Base-by-base conservation (phyloP, 768 basidiomycete genomes). In the Rhodosporidiobolus sp. region DNA sequence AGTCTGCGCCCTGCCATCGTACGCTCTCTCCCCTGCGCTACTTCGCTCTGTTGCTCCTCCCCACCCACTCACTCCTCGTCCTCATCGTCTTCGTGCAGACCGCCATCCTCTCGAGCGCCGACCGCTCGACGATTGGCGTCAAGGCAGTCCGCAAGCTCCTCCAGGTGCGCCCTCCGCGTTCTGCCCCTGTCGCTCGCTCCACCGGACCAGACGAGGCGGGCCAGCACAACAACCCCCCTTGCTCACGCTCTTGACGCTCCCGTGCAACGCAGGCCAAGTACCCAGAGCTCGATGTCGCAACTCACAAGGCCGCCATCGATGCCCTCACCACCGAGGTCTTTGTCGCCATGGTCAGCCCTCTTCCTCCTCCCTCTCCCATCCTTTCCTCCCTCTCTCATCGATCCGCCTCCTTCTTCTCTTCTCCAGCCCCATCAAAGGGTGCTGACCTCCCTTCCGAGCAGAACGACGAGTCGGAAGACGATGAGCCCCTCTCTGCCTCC, bases 291-390 rank as follows among this genome's bases (percentile, higher is more conserved):
- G 71, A 72, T 28, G 57, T 72, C 62, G 55, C 59, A 45, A 28
- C 30, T 3, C 52, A 72, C 66, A 72, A 72, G 63, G 38, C 32
- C 12, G 66, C 34, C 56, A 72, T 72, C n/a, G 71, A 72, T n/a
- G 62, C 24, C n/a, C 12, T 72, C 19, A 72, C 63, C 26, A 55
- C 48, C 4, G 28, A 57, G 12, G 50, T 72, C 52, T 72, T 64
- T 20, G 35, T 26, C n/a, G 62, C 4, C 34, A 46, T 49, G 1
- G 60, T 30, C 22, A 26, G 60, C 22, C 48, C 1, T 24, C 32
- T 14, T 56, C 22, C 56, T 32, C 24, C 35, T 9, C 38, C 26
- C 7, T 7, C 48, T 28, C 4, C 16, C 12, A 4, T 24, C 43
- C 26, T 28, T 63, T 35, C 20, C 4, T 12, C 28, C 26, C 62